Evolutionary conservation across 202 grass and related monocot genomes (phyloP).

Genomic region (Cymbopogon flexuosus): DNA sequence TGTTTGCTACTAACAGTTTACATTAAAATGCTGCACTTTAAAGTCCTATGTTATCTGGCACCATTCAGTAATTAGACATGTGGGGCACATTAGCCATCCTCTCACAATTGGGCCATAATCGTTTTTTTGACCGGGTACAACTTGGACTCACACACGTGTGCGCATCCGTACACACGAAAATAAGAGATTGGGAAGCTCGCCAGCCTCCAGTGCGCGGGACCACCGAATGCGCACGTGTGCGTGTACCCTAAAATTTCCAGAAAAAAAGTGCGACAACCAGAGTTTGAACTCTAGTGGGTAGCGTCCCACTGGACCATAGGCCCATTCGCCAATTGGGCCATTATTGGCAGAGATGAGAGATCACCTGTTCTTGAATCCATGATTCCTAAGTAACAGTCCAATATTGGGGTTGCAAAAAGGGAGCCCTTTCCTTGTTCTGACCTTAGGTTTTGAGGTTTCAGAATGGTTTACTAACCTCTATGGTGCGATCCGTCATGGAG

Average conservation of each 20-base stretch:
- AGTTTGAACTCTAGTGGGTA: no score
- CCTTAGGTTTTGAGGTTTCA: no score
- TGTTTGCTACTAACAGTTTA: neutral
- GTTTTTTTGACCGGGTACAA: no score
- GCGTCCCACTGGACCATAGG: no score
- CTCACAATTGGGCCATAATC: neutral
- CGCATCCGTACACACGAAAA: no score
- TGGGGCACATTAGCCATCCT: neutral
- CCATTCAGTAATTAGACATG: neutral
- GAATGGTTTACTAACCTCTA: neutral
- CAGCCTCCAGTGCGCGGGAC: no score
- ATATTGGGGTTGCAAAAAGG: neutral
- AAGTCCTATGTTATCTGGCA: neutral
- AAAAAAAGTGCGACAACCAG: no score
- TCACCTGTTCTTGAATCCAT: neutral
- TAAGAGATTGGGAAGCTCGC: no score
- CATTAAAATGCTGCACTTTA: neutral
- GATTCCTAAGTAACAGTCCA: neutral
- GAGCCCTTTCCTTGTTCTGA: neutral
- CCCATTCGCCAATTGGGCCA: no score
- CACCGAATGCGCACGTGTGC: no score
- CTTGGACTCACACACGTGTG: no score
- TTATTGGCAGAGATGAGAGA: neutral
- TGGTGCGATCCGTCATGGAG: neutral
- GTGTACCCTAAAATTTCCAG: no score